A percentile compares a stretch with the other conserved stretches of the same genome.
phyloP scores from a whole-genome alignment of 2,329 filamentous ascomycete species.

The Colletotrichum euphorbiae region DNA sequence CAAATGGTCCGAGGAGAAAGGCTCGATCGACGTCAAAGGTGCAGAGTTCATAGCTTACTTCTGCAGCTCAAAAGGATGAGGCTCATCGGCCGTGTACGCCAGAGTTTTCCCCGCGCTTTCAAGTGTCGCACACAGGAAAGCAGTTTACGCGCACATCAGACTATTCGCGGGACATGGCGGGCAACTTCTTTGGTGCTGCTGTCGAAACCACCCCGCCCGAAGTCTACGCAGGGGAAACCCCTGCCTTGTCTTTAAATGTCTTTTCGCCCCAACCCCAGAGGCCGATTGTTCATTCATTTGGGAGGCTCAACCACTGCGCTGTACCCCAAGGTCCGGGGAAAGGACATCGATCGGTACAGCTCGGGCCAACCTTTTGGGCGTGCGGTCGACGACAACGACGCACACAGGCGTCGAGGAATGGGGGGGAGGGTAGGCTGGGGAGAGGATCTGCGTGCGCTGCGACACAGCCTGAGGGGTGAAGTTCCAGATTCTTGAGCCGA shows the following conservation, averaged over 20 bases:
- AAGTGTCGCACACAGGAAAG: not conserved
- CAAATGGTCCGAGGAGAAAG: slow-evolving; percentile 11
- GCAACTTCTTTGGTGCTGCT: slow-evolving; percentile 12
- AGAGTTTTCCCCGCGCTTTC: slow-evolving; percentile 18
- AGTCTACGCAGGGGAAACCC: slow-evolving; percentile 22
- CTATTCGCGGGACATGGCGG: slow-evolving; percentile 18
- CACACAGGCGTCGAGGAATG: slow-evolving; percentile 18
- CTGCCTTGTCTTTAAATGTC: not conserved
- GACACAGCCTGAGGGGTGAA: slow-evolving; percentile 30
- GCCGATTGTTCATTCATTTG: slow-evolving; percentile 1
- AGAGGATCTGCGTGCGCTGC: slow-evolving; percentile 14
- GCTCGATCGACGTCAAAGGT: slow-evolving; percentile 1
- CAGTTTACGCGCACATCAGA: not conserved
- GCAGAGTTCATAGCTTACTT: slow-evolving; percentile 11
- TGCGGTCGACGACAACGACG: slow-evolving; percentile 10
- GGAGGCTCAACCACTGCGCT: slow-evolving; percentile 17
- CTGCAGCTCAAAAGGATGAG: not conserved
- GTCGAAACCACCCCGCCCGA: slow-evolving; percentile 8
- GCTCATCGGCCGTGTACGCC: slow-evolving; percentile 4
- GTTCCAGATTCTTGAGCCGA: slow-evolving; percentile 21
- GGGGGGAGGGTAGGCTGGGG: slow-evolving; percentile 8
- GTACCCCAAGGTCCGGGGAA: slow-evolving; percentile 22
- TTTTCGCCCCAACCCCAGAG: slow-evolving; percentile 5
- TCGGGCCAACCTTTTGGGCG: slow-evolving; percentile 20
- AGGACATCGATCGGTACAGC: slow-evolving; percentile 17